Evolutionary conservation across 2,329 filamentous ascomycete species (phyloP), one percentile per base, ranked within the genome.

Genomic region (Hypoxylon sp.): DNA sequence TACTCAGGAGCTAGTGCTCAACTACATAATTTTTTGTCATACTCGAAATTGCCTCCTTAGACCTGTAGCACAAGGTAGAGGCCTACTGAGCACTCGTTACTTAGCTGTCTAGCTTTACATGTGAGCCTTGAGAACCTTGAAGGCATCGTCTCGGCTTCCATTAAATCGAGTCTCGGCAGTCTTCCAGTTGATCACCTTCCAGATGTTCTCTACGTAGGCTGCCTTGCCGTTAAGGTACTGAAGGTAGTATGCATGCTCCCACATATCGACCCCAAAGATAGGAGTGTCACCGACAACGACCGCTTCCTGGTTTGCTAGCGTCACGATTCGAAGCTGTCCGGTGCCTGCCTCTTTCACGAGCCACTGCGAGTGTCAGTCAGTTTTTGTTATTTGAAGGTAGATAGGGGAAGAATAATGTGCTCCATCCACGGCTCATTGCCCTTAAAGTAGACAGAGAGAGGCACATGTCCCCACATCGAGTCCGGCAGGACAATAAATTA

Each of bases 161-260:
- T 37, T 73, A 78, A 88, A 93, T 31, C 91, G 85, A 65, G 84
- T 80, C 81, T 92, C 91, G 1, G 88, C 87, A 4, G 86, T 89
- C 80, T 90, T 88, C 92, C 92, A 94, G 81, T 93, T 94, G 76
- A 94, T 88, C 33, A 94, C 87, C 35, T 89, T 89, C 92, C 91
- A 94, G 73, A 94, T 92, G 69, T 91, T 91, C 67, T 92, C 87
- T 5, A 93, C 86, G 74, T 94, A 94, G 0, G 88, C 88, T 0
- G 89, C 90, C 80, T 94, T 93, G 66, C 89, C 88, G 74, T 94
- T 94, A 65, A 91, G 83, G 74, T 94, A 94, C 87, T 92, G 93
- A 17, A 97, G 82, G 77, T 97, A 97, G 78, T 97, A 97, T 0
- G 94, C 94, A 82, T 97, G 94, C 83, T 97, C 94, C 94, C 93